Percentiles rank a stretch among this genome's conserved stretches.
Evolutionary conservation across 495 filamentous ascomycete species (phyloP).

Genomic region (Penicillium riverlandense): DNA sequence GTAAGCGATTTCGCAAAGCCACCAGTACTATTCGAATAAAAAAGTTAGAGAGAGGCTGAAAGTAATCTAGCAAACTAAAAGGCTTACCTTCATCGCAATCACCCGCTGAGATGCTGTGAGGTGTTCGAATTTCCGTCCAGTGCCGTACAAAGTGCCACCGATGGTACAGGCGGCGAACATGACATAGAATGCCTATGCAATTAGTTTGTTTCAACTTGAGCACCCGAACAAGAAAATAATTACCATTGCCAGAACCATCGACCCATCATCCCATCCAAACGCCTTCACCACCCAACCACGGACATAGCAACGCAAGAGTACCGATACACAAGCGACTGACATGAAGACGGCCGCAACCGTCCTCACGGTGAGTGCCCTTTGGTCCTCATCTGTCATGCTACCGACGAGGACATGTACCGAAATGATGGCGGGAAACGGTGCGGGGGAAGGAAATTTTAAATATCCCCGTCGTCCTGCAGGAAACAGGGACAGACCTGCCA

Average conservation of each 20-base stretch:
- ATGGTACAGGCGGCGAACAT: conserved; percentile 37
- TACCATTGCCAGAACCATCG: conserved; percentile 34
- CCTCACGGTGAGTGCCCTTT: conserved; percentile 22
- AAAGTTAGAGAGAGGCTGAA: neutral
- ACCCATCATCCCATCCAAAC: conserved; percentile 37
- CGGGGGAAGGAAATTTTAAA: neutral
- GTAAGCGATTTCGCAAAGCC: conserved; percentile 37
- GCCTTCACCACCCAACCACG: conserved; percentile 30
- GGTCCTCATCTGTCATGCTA: conserved; percentile 12
- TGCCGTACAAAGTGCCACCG: conserved; percentile 30
- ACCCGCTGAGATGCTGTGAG: conserved; percentile 20
- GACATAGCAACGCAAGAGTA: conserved; percentile 37
- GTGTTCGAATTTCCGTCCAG: conserved; percentile 20
- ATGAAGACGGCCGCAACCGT: conserved; percentile 32
- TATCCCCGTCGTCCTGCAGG: too few species aligned
- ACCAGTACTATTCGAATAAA: conserved; percentile 24
- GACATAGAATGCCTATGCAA: conserved; percentile 19
- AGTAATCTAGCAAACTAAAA: neutral
- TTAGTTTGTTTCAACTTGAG: neutral
- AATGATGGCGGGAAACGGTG: neutral
- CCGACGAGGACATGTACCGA: neutral
- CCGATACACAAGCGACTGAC: conserved; percentile 26
- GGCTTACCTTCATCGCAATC: conserved; percentile 30
- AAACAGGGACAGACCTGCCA: too few species aligned
- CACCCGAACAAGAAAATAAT: neutral